phyloP scores from a whole-genome alignment of 208 protist genomes.

The Paratrypanosoma confusum region DNA sequence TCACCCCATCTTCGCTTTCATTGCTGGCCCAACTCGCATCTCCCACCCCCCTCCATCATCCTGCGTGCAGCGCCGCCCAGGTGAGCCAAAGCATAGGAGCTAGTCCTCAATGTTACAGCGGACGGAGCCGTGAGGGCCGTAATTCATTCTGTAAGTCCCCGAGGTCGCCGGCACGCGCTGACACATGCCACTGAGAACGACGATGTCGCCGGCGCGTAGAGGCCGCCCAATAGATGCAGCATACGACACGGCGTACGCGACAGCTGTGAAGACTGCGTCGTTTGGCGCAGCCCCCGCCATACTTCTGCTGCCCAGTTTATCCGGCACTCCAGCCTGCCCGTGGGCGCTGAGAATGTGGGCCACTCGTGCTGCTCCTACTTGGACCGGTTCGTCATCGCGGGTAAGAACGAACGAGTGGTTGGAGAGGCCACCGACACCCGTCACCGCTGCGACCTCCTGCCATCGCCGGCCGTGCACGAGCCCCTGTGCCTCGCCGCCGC shows the following conservation, averaged over 20 bases:
- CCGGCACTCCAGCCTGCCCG: background rate
- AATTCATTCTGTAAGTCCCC: slow-evolving; percentile 63
- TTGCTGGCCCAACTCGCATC: too few relatives aligned
- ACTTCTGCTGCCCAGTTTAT: background rate
- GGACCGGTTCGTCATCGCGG: slow-evolving; percentile 48
- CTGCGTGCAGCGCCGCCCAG: too few relatives aligned
- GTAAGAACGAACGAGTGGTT: slow-evolving; percentile 45
- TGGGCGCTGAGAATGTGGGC: slow-evolving; percentile 8
- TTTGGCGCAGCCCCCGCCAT: background rate
- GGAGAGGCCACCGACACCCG: too few relatives aligned
- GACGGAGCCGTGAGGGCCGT: slow-evolving; percentile 38
- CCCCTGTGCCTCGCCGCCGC: too few relatives aligned
- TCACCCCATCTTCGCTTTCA: too few relatives aligned
- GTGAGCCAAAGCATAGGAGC: too few relatives aligned
- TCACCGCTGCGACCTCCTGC: too few relatives aligned
- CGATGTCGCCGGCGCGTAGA: slow-evolving; percentile 24
- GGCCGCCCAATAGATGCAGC: slow-evolving; percentile 39
- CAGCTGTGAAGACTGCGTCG: slow-evolving; percentile 18
- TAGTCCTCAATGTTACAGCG: slow-evolving; percentile 24
- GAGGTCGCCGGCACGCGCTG: slow-evolving; percentile 27
- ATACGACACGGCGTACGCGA: slow-evolving; percentile 34
- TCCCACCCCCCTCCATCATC: too few relatives aligned
- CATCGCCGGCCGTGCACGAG: too few relatives aligned
- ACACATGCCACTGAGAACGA: slow-evolving; percentile 51
- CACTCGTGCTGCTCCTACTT: slow-evolving; percentile 50